Evolutionary conservation across 1,139 yeast genomes (phyloP), one percentile per base, ranked within the genome.

Genomic region (Magnusiomyces fungicola): DNA sequence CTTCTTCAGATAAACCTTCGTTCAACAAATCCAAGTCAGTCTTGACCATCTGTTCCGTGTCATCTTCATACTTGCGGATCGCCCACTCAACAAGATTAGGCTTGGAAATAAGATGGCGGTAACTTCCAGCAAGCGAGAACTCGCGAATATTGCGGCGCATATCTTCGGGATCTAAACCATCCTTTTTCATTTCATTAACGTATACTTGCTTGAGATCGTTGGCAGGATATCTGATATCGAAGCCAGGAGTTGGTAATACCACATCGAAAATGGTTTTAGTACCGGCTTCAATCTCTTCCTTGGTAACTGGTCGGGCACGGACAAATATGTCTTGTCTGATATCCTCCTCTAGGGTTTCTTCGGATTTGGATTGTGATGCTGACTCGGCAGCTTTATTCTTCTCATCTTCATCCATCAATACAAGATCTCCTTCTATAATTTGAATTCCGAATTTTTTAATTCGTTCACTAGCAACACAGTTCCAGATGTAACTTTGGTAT

Each of bases 401-500:
- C 41, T 56, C 51, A 7, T 27, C 50, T 9, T 38, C 47, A 25
- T 61, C 63, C 30, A 75, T 78, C 22, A 81, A 63, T 1, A 90
- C 88, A 57, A 94, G 73, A 64, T 94, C 99, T 23, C 98, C 99
- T 42, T 72, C 83, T 49, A 84, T 82, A 25, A 85, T 79, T 30
- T 75, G 67, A 55, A 79, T 62, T 1, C 97, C 97, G 67, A 75
- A 83, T 51, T 81, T 64, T 58, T 78, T 80, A 48, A 89, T 72
- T 63, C 98, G 76, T 58, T 78, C 79, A 50, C 95, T 83, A 0
- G 90, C 94, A 22, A 83, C 95, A 51, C 74, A 65, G 62, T 94
- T 94, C 99, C 98, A 94, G 40, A 94, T 78, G 61, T 83, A 92
- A 55, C 97, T 88, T 68, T 94, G 98, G 64, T 94, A 94, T 1